Evolutionary conservation across 1,284 basidiomycete genomes (phyloP).

Genomic region (Heterobasidion parviporum): DNA sequence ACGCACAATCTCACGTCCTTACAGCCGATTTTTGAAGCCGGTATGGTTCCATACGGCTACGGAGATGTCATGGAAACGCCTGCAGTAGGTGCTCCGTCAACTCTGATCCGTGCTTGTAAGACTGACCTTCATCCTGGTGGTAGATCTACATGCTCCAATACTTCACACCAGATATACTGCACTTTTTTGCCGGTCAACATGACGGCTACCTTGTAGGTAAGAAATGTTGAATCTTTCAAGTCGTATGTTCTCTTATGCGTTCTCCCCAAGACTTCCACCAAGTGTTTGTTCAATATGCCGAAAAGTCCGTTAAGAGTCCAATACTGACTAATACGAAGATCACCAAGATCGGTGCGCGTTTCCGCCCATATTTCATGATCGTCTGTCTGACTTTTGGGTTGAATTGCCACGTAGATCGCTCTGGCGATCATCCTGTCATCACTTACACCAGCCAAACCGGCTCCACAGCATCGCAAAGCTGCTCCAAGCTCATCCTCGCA

Average conservation of each 20-base stretch:
- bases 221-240: background rate
- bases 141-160: background rate
- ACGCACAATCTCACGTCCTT: background rate
- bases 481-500: background rate
- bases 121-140: background rate
- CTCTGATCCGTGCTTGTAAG: background rate
- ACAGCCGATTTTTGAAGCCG: background rate
- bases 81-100: background rate
- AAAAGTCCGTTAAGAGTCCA: background rate
- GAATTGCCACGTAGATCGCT: background rate
- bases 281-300: background rate
- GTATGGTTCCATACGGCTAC: background rate
- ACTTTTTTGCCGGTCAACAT: background rate
- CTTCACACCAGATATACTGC: background rate
- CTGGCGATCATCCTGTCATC: background rate
- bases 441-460: background rate
- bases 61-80: background rate
- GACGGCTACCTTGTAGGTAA: background rate
- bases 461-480: background rate
- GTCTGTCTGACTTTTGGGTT: background rate
- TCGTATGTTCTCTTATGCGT: background rate
- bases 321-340: background rate
- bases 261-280: background rate
- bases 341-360: background rate
- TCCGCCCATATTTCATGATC: background rate